These are phyloP conservation scores for Leccinum variabile DNA, from an alignment of 1,284 basidiomycete genomes.

Conservation along the genomic window DNA sequence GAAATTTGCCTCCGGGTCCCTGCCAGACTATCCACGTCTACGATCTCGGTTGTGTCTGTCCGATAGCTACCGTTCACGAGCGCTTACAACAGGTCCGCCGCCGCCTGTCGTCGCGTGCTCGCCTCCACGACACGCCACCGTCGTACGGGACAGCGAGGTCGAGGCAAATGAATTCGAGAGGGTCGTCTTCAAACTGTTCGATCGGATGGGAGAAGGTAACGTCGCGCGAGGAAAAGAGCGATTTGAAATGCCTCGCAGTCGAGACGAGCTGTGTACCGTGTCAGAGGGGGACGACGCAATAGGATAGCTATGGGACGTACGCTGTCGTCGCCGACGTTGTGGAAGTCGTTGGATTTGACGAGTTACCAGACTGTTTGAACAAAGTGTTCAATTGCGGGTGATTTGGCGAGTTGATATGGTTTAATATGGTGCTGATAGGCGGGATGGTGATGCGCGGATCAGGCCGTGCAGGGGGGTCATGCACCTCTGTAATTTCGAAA, in stretches of 20 bases:
- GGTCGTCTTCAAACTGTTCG: slow-evolving; percentile 97
- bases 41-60: too few relatives aligned
- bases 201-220: slow-evolving; percentile 82
- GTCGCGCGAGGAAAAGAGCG: slow-evolving; percentile 68
- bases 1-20: too few relatives aligned
- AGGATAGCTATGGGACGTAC: slow-evolving; percentile 43
- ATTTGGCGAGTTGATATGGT: slow-evolving; percentile 78
- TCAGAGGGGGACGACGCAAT: not conserved
- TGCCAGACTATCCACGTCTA: too few relatives aligned
- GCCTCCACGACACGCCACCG: slow-evolving; percentile 22
- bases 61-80: too few relatives aligned
- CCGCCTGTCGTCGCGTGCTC: slow-evolving; percentile 83
- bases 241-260: slow-evolving; percentile 79
- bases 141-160: slow-evolving; percentile 78
- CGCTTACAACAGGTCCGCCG: slow-evolving; percentile 43
- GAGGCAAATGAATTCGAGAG: slow-evolving; percentile 90
- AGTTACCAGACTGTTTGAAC: slow-evolving; percentile 93
- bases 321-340: slow-evolving; percentile 76
- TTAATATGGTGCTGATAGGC: slow-evolving; percentile 80
- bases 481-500: slow-evolving; percentile 85
- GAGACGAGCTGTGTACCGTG: slow-evolving; percentile 70
- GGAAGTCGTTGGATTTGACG: slow-evolving; percentile 70
- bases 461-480: slow-evolving; percentile 7
- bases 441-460: slow-evolving; percentile 2
- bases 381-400: slow-evolving; percentile 75